Base-by-base conservation (phyloP, 2,329 filamentous ascomycete genomes). In the Botrytis aclada region DNA sequence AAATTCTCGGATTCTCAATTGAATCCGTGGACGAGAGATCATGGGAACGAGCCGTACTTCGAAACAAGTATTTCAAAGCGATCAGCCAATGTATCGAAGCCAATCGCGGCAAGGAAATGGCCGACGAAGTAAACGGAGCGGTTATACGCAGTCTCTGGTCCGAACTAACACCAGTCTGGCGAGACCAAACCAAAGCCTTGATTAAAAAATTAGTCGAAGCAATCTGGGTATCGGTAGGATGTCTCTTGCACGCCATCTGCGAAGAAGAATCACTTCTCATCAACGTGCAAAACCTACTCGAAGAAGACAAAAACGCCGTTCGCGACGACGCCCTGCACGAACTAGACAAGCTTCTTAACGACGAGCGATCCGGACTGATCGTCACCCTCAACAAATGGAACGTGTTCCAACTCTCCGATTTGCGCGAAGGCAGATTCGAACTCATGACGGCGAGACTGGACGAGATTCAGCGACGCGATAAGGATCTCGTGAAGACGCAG, bases 61-160 rank as follows among this genome's bases (percentile, higher is more conserved):
- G 12, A 20, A 70, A 63, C 32, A 14, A 25, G 34, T 47, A 43
- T 20, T 51, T 47, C 2, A 5, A 60, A 9, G n/a, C 63, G 12
- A 70, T 70, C 7, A 8, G 20, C 12, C 20, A 41, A 7, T 70
- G 69, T 14, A 70, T 70, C 32, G 39, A n/a, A 0, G 41, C 62
- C 2, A 70, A 63, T 51, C 69, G 56, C 4, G 69, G 69, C n/a
- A 63, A 29, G 5, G 69, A 70, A 16, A 32, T 34, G 25, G 25
- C 45, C 4, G 58, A 70, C 8, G 69, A 70, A 51, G 69, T 70
- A 7, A 70, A 70, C 20, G 51, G 58, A 3, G 32, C 29, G 0
- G 69, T 70, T 1, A 39, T 70, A n/a, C 69, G 69, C 5, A 51
- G 56, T 34, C 69, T 70, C 34, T 70, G 69, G 69, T 22, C 25